phyloP scores from a whole-genome alignment of 2,329 filamentous ascomycete genomes.

The Elsinoe arachidis region DNA sequence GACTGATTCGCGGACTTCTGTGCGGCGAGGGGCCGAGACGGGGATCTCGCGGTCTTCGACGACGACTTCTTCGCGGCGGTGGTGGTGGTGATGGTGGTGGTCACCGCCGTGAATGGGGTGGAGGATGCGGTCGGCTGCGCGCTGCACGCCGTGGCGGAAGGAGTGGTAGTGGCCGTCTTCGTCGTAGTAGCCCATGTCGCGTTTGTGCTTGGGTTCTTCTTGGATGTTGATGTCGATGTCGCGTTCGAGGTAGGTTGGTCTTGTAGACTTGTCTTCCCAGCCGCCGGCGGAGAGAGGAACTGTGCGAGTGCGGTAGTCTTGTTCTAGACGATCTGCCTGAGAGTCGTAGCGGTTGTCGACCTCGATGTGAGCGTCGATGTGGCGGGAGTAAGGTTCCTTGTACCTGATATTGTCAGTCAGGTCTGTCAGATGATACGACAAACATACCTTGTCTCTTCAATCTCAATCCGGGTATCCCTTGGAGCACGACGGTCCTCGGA shows the following conservation, averaged over 20 bases:
- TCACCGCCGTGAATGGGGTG: conserved; percentile 52
- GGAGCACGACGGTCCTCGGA: conserved; percentile 32
- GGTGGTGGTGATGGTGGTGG: conserved; percentile 43
- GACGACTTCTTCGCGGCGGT: conserved; percentile 35
- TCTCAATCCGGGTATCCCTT: conserved; percentile 28
- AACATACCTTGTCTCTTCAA: conserved; percentile 45
- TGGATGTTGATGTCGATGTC: conserved; percentile 43
- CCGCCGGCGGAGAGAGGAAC: conserved; percentile 29
- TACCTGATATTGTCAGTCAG: conserved; percentile 37
- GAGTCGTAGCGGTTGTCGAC: conserved; percentile 43
- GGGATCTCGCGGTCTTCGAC: conserved; percentile 41
- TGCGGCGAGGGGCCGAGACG: conserved; percentile 30
- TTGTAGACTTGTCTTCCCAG: conserved; percentile 34
- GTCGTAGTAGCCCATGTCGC: conserved; percentile 74
- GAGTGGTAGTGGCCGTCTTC: conserved; percentile 68
- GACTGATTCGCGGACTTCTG: conserved; percentile 18
- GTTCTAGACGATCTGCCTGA: conserved; percentile 41
- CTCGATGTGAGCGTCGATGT: conserved; percentile 59
- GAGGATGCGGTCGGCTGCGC: conserved; percentile 55
- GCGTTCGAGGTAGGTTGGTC: conserved; percentile 30
- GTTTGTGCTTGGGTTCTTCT: conserved; percentile 42
- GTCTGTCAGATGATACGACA: background rate
- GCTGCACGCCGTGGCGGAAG: conserved; percentile 62
- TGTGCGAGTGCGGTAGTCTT: conserved; percentile 35
- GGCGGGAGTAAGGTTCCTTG: conserved; percentile 47